Evolutionary conservation across 176 grass and related monocot genomes (phyloP), one percentile per base, ranked within the genome.

Genomic region (Pontederia crassipes): DNA sequence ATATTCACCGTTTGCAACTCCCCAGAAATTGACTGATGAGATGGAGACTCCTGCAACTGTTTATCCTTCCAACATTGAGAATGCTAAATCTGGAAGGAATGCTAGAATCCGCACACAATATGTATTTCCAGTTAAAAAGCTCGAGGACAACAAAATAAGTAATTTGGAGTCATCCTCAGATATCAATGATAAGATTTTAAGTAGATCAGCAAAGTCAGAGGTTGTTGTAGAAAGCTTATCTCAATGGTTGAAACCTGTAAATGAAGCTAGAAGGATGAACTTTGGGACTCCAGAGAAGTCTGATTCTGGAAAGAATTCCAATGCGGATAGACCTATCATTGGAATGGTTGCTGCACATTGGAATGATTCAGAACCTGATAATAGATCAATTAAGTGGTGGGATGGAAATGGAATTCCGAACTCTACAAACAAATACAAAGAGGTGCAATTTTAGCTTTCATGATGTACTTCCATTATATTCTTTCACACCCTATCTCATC

Each of bases 361-460:
- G 93, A 89, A 80, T 24, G 81, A 74, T 17, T 70, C 79, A 64
- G 93, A 77, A 26, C 75, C 79, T 8, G 68, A 64, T 58, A 71
- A 26, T 48, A 54, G 65, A 58, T 62, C 64, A 46, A 63, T 72
- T 47, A 79, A 88, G 74, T 76, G 65, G 67, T 86, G 85, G 82
- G 93, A 98, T 72, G 82, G 93, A 71, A 92, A 92, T 66, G 93
- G 93, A 66, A 98, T 98, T 71, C 93, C 93, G 60, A 98, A 98
- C 62, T 98, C 88, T 17, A 98, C 93, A 32, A 98, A 92, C 61
- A 98, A 92, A 58, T 98, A 98, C 54, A 98, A 89, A 89, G 93
- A 98, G 76, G 92, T 97, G 80, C 70, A 71, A 17, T 77, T 46
- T 68, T 15, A 18, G 10, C 57, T 51, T 77, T 56, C 46, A 10